Conservation (phyloP, 306 rosid genomes). For the Ceratonia siliqua region DNA sequence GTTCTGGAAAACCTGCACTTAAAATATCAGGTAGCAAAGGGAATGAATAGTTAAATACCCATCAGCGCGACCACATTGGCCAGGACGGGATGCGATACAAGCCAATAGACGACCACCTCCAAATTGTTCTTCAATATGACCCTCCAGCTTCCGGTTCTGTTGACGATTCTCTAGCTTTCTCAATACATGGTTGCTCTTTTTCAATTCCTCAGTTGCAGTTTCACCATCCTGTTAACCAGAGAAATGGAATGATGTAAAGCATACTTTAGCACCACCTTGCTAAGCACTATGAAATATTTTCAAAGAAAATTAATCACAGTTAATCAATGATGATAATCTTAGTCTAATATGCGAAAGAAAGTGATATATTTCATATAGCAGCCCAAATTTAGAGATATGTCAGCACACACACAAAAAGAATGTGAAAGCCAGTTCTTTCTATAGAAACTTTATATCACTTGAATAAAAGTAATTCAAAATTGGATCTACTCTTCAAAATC, state of each 20-base stretch:
- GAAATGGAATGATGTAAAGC: background rate
- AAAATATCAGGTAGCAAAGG: background rate
- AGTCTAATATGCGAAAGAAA: background rate
- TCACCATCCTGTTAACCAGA: conserved; percentile 46
- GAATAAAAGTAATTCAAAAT: background rate
- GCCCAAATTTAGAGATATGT: background rate
- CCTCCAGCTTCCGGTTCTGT: conserved; percentile 44
- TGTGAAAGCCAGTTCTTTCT: background rate
- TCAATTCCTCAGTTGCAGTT: conserved; percentile 48
- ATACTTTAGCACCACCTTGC: background rate
- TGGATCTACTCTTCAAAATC: background rate
- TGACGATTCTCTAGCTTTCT: conserved; percentile 59
- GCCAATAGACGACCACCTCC: conserved; percentile 59
- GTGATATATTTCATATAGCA: background rate
- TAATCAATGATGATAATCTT: background rate
- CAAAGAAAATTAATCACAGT: background rate
- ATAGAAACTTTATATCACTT: background rate
- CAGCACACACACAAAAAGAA: background rate
- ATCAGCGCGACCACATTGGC: conserved; percentile 64
- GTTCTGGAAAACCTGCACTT: background rate
- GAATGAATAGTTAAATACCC: conserved; percentile 43
- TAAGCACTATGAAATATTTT: background rate
- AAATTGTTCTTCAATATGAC: conserved; percentile 62
- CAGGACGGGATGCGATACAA: conserved; percentile 62
- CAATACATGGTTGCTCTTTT: conserved; percentile 54